Evolutionary conservation across 305 asterid genomes (phyloP).

Genomic region (Plantago rigida): DNA sequence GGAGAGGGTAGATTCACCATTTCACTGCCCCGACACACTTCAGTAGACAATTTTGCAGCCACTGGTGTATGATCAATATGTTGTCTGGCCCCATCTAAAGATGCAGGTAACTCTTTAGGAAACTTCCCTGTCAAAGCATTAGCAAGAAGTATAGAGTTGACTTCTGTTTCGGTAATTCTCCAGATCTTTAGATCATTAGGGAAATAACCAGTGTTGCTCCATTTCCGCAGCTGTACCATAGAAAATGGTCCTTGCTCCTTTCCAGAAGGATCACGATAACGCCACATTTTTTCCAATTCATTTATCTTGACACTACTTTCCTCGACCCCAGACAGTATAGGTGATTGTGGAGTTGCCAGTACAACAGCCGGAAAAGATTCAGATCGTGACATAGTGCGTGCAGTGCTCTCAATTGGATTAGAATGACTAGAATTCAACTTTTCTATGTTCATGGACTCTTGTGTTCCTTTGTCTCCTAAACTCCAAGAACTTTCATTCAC

Average conservation of each 20-base stretch:
- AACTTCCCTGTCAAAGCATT: conserved; percentile 78
- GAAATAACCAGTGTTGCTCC: conserved; percentile 90
- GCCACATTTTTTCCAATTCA: conserved; percentile 85
- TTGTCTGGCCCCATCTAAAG: conserved; percentile 37
- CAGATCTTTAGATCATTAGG: conserved; percentile 75
- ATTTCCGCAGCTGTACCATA: conserved; percentile 76
- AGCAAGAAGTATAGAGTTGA: conserved; percentile 51
- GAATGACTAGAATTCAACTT: conserved; percentile 37
- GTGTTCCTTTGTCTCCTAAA: conserved; percentile 45
- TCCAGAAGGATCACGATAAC: conserved; percentile 86
- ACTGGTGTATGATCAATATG: conserved; percentile 32
- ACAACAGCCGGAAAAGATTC: conserved; percentile 42
- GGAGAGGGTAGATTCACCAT: conserved; percentile 61
- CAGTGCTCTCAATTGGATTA: conserved; percentile 42
- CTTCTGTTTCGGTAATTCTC: conserved; percentile 52
- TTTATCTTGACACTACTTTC: conserved; percentile 54
- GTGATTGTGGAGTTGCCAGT: conserved; percentile 34
- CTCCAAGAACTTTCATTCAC: conserved; percentile 48
- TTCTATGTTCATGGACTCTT: conserved; percentile 36
- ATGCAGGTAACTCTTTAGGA: conserved; percentile 31
- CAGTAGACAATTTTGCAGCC: conserved; percentile 36
- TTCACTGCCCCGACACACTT: conserved; percentile 43
- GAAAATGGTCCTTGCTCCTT: conserved; percentile 97
- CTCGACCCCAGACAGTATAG: conserved; percentile 34
- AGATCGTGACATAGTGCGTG: conserved; percentile 33